phyloP scores from a whole-genome alignment of 352 stramenopile species.

The Phytopythium oedochilum region DNA sequence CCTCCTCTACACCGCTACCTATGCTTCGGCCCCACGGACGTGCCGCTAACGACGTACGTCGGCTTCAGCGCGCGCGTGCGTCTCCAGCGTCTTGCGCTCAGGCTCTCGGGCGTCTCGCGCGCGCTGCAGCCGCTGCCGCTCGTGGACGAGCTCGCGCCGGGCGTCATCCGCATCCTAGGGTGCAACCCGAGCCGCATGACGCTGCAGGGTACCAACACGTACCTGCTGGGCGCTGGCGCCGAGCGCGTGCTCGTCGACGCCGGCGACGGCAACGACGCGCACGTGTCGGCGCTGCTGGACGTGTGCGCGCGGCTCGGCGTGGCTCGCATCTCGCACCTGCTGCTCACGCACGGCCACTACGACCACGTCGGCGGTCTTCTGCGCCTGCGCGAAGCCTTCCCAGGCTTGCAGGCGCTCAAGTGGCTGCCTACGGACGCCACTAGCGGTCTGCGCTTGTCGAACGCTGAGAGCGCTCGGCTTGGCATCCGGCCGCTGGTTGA shows the following conservation, averaged over 20 bases:
- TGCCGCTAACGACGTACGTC: conserved; percentile 30
- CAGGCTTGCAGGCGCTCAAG: conserved; percentile 64
- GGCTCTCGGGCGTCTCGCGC: conserved; percentile 35
- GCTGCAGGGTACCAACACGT: conserved; percentile 88
- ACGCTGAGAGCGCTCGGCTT: conserved; percentile 40
- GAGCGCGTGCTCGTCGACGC: conserved; percentile 72
- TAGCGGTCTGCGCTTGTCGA: conserved; percentile 34
- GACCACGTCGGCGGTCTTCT: conserved; percentile 88
- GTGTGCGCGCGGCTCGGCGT: conserved; percentile 37
- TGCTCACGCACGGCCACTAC: conserved; percentile 87
- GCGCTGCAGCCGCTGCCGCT: conserved; percentile 29
- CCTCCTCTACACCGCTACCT: background rate
- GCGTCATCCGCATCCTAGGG: conserved; percentile 72
- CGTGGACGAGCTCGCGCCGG: conserved; percentile 34
- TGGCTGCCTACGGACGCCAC: conserved; percentile 37
- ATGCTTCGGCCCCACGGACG: background rate
- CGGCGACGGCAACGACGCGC: conserved; percentile 65
- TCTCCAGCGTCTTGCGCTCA: conserved; percentile 37
- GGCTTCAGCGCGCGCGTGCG: conserved; percentile 41
- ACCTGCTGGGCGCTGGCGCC: conserved; percentile 70
- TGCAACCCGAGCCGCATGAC: conserved; percentile 88
- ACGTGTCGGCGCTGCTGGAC: conserved; percentile 35
- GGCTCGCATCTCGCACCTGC: conserved; percentile 57
- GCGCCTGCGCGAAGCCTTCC: conserved; percentile 45
- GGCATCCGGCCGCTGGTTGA: conserved; percentile 36